Evolutionary conservation across 1,284 basidiomycete genomes (phyloP).

Genomic region (Grifola frondosa): DNA sequence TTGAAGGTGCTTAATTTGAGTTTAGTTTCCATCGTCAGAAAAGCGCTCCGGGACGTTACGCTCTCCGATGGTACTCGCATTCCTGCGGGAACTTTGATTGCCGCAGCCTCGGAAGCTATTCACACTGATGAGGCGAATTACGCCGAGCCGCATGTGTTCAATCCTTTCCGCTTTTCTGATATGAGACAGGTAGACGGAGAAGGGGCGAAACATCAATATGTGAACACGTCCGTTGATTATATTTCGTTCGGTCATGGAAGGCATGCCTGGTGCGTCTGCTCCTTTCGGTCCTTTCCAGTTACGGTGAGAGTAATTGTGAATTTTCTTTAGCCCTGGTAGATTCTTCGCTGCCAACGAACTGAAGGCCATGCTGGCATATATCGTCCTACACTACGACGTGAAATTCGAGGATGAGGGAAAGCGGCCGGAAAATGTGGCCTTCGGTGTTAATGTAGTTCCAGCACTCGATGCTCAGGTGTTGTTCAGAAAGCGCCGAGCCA

Average conservation of each 20-base stretch:
- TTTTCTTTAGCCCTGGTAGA: slow-evolving; percentile 19
- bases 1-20: slow-evolving; percentile 7
- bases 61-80: slow-evolving; percentile 44
- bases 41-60: slow-evolving; percentile 34
- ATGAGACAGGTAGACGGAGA: slow-evolving; percentile 32
- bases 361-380: slow-evolving; percentile 26
- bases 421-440: slow-evolving; percentile 14
- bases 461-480: slow-evolving; percentile 5
- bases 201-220: slow-evolving; percentile 28
- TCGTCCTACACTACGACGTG: slow-evolving; percentile 25
- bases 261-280: slow-evolving; percentile 29
- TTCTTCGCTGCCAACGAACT: slow-evolving; percentile 27
- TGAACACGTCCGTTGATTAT: slow-evolving; percentile 27
- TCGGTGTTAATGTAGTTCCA: slow-evolving; percentile 1
- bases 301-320: not conserved
- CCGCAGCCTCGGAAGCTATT: slow-evolving; percentile 40
- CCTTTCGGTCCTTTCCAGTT: not conserved
- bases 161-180: slow-evolving; percentile 47
- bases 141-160: slow-evolving; percentile 38
- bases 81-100: slow-evolving; percentile 43
- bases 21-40: slow-evolving; percentile 24
- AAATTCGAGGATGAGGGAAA: slow-evolving; percentile 16
- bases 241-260: slow-evolving; percentile 30
- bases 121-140: slow-evolving; percentile 44
- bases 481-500: slow-evolving; percentile 10